A percentile compares a stretch with the other conserved stretches of the same genome.
phyloP scores from a whole-genome alignment of 225 moss, liverwort and hornwort species.

The Rhytidiadelphus loreus region DNA sequence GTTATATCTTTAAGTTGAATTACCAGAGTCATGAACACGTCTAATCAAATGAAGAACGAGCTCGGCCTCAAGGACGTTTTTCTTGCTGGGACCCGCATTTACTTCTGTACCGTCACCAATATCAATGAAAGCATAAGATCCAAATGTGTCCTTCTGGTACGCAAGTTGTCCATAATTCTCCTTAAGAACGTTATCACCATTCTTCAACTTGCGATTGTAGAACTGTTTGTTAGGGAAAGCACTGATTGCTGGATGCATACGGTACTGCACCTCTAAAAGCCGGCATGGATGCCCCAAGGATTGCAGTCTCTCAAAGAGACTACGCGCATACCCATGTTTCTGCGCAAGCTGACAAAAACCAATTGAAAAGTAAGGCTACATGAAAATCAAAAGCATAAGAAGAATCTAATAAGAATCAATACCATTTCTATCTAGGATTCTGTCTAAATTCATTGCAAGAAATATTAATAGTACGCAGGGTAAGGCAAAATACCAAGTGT shows the following conservation, averaged over 20 bases:
- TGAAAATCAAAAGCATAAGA: background rate
- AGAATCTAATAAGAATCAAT: background rate
- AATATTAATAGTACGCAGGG: background rate
- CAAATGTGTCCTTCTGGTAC: slow-evolving; percentile 29
- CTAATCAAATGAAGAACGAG: slow-evolving; percentile 48
- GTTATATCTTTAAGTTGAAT: background rate
- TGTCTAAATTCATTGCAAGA: background rate
- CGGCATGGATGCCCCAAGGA: slow-evolving; percentile 35
- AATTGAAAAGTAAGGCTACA: background rate
- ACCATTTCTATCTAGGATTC: background rate
- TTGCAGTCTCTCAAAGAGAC: slow-evolving; percentile 56
- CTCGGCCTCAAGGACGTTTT: slow-evolving; percentile 39
- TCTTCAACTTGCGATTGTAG: slow-evolving; percentile 44
- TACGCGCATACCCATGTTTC: slow-evolving; percentile 43
- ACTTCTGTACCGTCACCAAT: slow-evolving; percentile 30
- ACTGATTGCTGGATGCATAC: slow-evolving; percentile 60
- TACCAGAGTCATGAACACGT: slow-evolving; percentile 42
- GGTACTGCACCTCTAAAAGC: slow-evolving; percentile 48
- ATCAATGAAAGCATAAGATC: slow-evolving; percentile 50
- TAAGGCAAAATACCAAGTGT: background rate
- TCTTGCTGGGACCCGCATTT: slow-evolving; percentile 48
- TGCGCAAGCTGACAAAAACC: slow-evolving; percentile 31
- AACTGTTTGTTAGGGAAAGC: slow-evolving; percentile 48
- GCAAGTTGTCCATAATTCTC: slow-evolving; percentile 21
- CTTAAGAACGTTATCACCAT: slow-evolving; percentile 37